Evolutionary conservation across 331 rosid genomes (phyloP), one percentile per base, ranked within the genome.

Genomic region (Stylosanthes scabra): DNA sequence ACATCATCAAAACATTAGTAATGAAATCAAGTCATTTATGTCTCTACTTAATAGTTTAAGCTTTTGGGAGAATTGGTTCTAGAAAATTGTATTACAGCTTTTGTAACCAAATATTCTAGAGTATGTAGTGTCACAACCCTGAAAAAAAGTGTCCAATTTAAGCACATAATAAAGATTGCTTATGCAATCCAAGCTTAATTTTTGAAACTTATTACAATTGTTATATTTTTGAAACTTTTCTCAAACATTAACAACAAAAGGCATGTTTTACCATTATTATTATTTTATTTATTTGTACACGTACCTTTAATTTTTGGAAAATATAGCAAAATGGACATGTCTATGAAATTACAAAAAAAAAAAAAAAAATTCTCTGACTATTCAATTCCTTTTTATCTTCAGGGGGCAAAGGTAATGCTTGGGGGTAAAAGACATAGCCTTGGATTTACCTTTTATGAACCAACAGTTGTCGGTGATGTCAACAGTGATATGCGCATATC

Each of bases 371-470:
- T n/a, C 59, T 80, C 78, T 73, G 73, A 84, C 44, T 4, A 74
- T 70, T 59, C 56, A 45, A 42, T 80, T 39, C 51, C 37, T 68
- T 63, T 76, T 74, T 70, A 68, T 85, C 67, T 85, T 70, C 68
- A 95, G 99, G 99, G 97, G 72, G 99, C 97, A 68, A 88, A 90
- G 84, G 83, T 95, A 80, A 71, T 91, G 67, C 84, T 80, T 55
- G 97, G 99, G 66, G 97, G 96, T 71, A 90, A 92, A 87, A 88
- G 99, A 71, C 99, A 95, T 71, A 83, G 88, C 78, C 96, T 95
- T 65, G 99, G 99, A 63, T 80, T 75, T 70, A 86, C 92, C 34
- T 95, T 91, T 79, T 95, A 88, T 83, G 97, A 95, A 84, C 99
- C 97, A 47, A 95, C 99, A 0, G 83, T 95, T 64, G 16, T 95